Percentiles rank a stretch among this genome's conserved stretches.
Evolutionary conservation across 2,329 filamentous ascomycete species (phyloP).

Genomic region (Trichoderma sp.): DNA sequence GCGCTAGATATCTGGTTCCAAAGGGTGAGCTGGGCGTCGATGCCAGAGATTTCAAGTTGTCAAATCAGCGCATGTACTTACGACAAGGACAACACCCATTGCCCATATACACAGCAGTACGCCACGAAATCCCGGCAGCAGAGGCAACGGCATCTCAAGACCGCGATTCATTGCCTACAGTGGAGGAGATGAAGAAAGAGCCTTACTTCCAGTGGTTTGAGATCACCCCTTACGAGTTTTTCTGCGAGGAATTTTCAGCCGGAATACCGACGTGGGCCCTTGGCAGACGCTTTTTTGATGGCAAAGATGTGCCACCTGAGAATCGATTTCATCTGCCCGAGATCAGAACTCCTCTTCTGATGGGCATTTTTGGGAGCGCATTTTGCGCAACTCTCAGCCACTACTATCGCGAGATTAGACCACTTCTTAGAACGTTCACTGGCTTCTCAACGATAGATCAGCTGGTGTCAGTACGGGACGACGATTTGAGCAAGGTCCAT

Average conservation of each 20-base stretch:
- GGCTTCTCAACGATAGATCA: constrained; percentile 80
- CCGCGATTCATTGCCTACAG: constrained; percentile 38
- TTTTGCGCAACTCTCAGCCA: constrained; percentile 96
- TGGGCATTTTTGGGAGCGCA: constrained; percentile 96
- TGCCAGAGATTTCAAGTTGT: constrained; percentile 83
- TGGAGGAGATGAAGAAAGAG: constrained; percentile 62
- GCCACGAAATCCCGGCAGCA: constrained; percentile 85
- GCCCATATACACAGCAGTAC: constrained; percentile 93
- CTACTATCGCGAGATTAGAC: constrained; percentile 93
- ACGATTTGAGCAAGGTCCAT: constrained; percentile 88
- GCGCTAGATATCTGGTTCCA: constrained; percentile 79
- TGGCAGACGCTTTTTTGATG: constrained; percentile 78
- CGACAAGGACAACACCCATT: constrained; percentile 80
- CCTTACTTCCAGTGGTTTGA: constrained; percentile 99
- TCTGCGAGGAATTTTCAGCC: constrained; percentile 87
- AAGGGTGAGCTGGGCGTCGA: constrained; percentile 77
- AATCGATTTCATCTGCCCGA: constrained; percentile 77
- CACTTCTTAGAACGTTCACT: constrained; percentile 72
- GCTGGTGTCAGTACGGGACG: constrained; percentile 78
- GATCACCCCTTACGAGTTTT: constrained; percentile 91
- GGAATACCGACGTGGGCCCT: constrained; percentile 96
- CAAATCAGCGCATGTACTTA: constrained; percentile 78
- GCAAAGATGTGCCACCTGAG: constrained; percentile 57
- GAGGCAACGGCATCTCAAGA: constrained; percentile 46
- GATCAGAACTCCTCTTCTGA: constrained; percentile 76